Evolutionary conservation across 768 basidiomycete species (phyloP), one percentile per base, ranked within the genome.

Genomic region (Sarcomyxa edulis): DNA sequence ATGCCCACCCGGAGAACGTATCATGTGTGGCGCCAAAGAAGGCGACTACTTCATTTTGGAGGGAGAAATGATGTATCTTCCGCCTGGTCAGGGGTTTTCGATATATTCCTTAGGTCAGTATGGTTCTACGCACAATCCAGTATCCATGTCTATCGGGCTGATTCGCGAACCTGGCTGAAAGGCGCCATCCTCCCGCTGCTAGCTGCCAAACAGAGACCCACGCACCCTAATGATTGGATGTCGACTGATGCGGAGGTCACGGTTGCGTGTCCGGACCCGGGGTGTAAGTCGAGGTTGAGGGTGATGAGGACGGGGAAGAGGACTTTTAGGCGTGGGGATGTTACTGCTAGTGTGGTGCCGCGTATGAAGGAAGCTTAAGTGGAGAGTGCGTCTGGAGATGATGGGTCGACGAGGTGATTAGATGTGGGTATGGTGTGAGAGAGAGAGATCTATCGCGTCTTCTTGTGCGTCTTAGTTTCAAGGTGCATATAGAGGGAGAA

Each of bases 211-310:
- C 80, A 84, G 42, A 69, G 81, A 4, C 56, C 56, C 10, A 72
- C 71, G 2, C 57, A 78, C 37, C 48, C 60, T 1, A 69, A 75
- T 44, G 81, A 83, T 51, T 82, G 82, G 79, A 82, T 84, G 72
- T 61, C 76, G 5, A 77, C 78, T 1, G 81, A 84, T 43, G 69
- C 66, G 0, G 73, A 79, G 47, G 56, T 84, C 20, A n/a, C n/a
- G n/a, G n/a, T n/a, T n/a, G 80, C 79, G 0, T 84, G 81, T 48
- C 82, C 79, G 0, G 81, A 83, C 51, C 81, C 81, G 2, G 58
- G 78, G 40, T 84, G 82, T 56, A 69, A 64, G 30, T 80, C 79
- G 4, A 59, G 64, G 8, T 48, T 81, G 53, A 69, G 55, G 46
- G 76, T 84, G 14, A 55, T 55, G 6, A 63, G 79, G 36, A 72